These are phyloP conservation scores for Groenewaldozyma auringiensis DNA, from an alignment of 1,139 yeast species.

Conservation along the genomic window DNA sequence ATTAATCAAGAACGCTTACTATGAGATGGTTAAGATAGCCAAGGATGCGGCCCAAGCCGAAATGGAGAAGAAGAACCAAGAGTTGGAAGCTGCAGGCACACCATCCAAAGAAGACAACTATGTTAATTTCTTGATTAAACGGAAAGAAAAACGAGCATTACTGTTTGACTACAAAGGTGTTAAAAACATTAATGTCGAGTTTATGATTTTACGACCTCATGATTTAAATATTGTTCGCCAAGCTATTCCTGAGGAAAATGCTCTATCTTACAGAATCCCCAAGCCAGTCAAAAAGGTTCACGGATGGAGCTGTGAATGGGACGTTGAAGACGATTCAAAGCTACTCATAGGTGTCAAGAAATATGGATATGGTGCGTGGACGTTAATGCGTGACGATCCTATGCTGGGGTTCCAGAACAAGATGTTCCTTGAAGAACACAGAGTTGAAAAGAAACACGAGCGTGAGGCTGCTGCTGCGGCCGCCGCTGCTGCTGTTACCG, in stretches of 20 bases:
- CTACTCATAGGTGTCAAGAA: constrained; percentile 79
- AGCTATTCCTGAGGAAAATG: constrained; percentile 40
- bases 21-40: constrained; percentile 59
- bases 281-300: constrained; percentile 69
- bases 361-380: constrained; percentile 96
- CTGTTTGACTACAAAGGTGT: constrained; percentile 86
- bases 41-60: constrained; percentile 57
- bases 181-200: constrained; percentile 84
- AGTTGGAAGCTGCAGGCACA: constrained; percentile 41
- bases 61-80: constrained; percentile 55
- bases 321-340: constrained; percentile 73
- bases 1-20: constrained; percentile 66
- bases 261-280: constrained; percentile 44
- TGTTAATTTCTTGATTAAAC: constrained; percentile 31
- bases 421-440: constrained; percentile 49
- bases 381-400: constrained; percentile 91
- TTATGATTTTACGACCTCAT: constrained; percentile 69
- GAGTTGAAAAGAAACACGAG: constrained; percentile 36
- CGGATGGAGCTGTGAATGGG: constrained; percentile 92
- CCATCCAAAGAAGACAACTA: constrained; percentile 40
- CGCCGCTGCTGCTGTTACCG: too few relatives aligned
- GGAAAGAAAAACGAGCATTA: constrained; percentile 81
- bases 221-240: constrained; percentile 65
- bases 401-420: constrained; percentile 79
- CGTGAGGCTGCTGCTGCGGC: constrained; percentile 28